phyloP scores from a whole-genome alignment of 495 filamentous ascomycete species.

The Aspergillus carlsbadensis region DNA sequence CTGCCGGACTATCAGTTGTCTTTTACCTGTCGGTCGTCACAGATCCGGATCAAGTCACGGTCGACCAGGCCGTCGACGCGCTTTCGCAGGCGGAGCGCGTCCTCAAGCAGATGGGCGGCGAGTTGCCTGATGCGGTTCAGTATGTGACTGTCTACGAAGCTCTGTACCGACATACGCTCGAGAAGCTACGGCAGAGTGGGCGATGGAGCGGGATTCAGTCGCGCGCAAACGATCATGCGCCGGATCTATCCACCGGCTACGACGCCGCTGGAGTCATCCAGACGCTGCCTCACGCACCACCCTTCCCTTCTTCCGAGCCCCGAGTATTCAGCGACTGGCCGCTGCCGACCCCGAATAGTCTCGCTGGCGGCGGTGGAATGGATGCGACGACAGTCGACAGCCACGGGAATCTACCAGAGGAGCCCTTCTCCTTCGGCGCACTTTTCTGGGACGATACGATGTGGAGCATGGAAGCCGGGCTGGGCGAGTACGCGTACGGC shows the following conservation, averaged over 20 bases:
- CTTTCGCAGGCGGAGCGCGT: constrained; percentile 13
- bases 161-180: constrained; percentile 15
- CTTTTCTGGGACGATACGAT: constrained; percentile 23
- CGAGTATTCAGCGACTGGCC: not conserved
- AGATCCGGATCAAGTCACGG: constrained; percentile 12
- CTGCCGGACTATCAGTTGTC: constrained; percentile 28
- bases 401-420: constrained; percentile 16
- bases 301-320: no score
- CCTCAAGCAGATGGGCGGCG: constrained; percentile 21
- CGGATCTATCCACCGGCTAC: no score
- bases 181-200: not conserved
- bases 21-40: constrained; percentile 24
- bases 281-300: not conserved
- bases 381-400: no score
- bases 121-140: constrained; percentile 24
- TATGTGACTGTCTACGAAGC: constrained; percentile 31
- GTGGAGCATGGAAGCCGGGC: constrained; percentile 31
- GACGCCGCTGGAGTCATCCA: not conserved
- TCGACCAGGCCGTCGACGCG: constrained; percentile 16
- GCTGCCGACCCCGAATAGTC: not conserved
- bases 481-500: constrained; percentile 30
- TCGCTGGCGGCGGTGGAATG: no score
- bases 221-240: no score
- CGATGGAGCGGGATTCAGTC: not conserved
- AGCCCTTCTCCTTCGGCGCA: constrained; percentile 8